Evolutionary conservation across 1,284 basidiomycete genomes (phyloP), one percentile per base, ranked within the genome.

Genomic region (Puccinia polysora): DNA sequence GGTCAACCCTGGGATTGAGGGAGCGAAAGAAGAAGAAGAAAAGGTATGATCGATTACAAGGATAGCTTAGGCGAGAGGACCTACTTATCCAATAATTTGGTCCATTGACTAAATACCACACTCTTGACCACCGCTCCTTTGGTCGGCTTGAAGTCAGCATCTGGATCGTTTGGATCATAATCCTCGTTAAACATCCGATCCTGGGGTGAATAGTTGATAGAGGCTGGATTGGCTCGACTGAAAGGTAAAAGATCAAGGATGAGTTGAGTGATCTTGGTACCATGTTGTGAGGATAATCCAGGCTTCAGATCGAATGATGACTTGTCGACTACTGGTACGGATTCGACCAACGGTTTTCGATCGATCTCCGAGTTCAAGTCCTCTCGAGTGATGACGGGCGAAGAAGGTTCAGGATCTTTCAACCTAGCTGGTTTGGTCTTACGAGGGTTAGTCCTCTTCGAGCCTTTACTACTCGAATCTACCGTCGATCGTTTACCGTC

Each of bases 151-250:
- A 30, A 43, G 20, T 65, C 52, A 36, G 38, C 6, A 30, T 36
- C 28, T 8, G 15, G 45, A 23, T 58, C 58, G 75, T 52, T 59
- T 45, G 38, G 52, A 74, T 73, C 53, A 36, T 60, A 75, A 10
- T 14, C 75, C 74, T 93, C 90, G 82, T 97, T 93, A 52, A 80
- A 69, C 55, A 87, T 81, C 86, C 86, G 70, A 87, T 83, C 79
- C 15, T 89, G 88, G 38, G 88, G 85, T 78, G 91, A 88, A 77
- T 90, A 94, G 80, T 95, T 92, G n/a, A 81, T 79, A 40, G 90
- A 92, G 79, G 90, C 83, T 25, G 88, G 89, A 78, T 95, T 94
- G 74, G 83, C 82, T 76, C 84, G 84, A 47, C 91, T 94, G 75
- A 87, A 88, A 58, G 84, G 83, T 50, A 90, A 80, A 64, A 95